Conservation (phyloP, 2,329 filamentous ascomycete species). For the Mycocentrospora acerina region DNA sequence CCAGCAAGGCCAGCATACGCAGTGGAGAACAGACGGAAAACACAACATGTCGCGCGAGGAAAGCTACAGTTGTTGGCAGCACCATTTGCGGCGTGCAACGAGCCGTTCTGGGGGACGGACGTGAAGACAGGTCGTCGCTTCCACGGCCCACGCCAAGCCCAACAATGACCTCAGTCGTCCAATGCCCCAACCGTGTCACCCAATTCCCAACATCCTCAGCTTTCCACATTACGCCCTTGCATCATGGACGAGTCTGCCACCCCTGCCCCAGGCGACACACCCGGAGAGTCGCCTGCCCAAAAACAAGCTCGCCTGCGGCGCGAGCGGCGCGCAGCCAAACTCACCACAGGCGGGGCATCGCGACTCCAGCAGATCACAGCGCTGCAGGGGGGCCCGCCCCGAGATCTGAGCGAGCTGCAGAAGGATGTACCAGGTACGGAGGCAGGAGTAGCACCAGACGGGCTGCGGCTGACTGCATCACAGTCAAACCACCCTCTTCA, state of each 20-base stretch:
- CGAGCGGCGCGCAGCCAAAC: slow-evolving; percentile 77
- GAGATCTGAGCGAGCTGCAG: slow-evolving; percentile 36
- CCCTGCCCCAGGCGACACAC: slow-evolving; percentile 14
- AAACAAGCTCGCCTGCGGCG: slow-evolving; percentile 71
- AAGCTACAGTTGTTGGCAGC: too few relatives aligned
- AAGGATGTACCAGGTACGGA: slow-evolving; percentile 39
- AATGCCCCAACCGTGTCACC: neutral
- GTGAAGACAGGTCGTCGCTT: too few relatives aligned
- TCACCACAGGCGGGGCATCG: slow-evolving; percentile 68
- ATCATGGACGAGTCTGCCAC: slow-evolving; percentile 30
- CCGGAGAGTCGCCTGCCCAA: slow-evolving; percentile 46
- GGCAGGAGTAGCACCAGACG: slow-evolving; percentile 9
- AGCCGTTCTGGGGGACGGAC: too few relatives aligned
- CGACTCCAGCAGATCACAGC: slow-evolving; percentile 75
- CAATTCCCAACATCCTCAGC: slow-evolving; percentile 3
- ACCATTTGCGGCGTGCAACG: too few relatives aligned
- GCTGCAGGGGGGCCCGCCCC: slow-evolving; percentile 56
- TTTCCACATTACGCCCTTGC: neutral
- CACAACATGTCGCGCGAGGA: too few relatives aligned
- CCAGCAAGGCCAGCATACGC: too few relatives aligned
- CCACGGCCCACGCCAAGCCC: too few relatives aligned
- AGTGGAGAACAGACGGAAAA: too few relatives aligned
- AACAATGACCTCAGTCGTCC: slow-evolving; percentile 15
- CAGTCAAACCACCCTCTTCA: slow-evolving; percentile 12
- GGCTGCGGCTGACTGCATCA: neutral